These are phyloP conservation scores for Heliosperma pusillum DNA, from an alignment of 148 eudicot genomes.

Conservation along the genomic window DNA sequence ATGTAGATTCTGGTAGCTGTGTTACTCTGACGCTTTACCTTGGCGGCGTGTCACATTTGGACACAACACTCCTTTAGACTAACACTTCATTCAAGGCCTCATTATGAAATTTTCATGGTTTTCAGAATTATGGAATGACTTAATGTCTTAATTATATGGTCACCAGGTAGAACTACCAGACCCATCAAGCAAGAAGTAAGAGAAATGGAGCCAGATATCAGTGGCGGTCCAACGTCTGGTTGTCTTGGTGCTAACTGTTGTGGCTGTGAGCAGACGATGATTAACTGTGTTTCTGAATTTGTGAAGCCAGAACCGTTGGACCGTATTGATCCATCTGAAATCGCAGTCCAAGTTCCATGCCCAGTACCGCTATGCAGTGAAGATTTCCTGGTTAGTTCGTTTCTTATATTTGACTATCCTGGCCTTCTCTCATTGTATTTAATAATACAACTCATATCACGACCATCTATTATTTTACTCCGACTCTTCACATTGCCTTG, in stretches of 20 bases:
- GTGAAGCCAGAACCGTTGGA: slow-evolving; percentile 53
- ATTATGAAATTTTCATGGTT: not conserved
- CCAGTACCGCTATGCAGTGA: slow-evolving; percentile 9
- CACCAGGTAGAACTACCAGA: slow-evolving; percentile 13
- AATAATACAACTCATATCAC: no score
- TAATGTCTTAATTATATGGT: slow-evolving; percentile 6
- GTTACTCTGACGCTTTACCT: no score
- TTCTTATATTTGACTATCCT: not conserved
- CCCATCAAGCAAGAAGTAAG: slow-evolving; percentile 24
- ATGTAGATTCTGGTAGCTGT: no score
- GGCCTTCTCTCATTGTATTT: no score
- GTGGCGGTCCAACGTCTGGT: not conserved
- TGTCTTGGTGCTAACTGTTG: not conserved
- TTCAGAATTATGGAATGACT: not conserved
- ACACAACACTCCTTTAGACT: no score
- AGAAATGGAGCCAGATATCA: slow-evolving; percentile 3
- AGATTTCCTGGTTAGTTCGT: slow-evolving; percentile 42
- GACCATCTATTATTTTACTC: no score
- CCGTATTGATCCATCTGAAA: slow-evolving; percentile 16
- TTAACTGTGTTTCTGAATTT: not conserved
- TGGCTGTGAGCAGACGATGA: not conserved
- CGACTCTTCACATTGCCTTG: no score
- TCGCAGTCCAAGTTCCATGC: slow-evolving; percentile 20
- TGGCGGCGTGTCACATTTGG: no score
- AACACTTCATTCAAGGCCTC: no score